Conservation (phyloP, 768 basidiomycete genomes). For the Mycena venus region DNA sequence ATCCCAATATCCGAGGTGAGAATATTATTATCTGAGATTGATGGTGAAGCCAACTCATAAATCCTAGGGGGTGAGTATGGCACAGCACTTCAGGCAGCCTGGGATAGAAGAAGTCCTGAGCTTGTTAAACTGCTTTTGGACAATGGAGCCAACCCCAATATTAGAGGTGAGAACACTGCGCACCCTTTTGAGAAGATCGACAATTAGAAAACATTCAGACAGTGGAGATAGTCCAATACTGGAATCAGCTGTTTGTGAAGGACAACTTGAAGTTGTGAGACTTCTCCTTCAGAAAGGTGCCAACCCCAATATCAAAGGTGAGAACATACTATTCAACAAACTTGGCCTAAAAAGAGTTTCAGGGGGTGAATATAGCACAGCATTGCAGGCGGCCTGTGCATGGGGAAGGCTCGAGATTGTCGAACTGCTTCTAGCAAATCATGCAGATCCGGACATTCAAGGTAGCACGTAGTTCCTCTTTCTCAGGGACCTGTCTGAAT, state of each 20-base stretch:
- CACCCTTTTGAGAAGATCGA: neutral
- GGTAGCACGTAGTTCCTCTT: too few species aligned
- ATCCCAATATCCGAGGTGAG: slow-evolving; percentile 1
- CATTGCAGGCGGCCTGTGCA: neutral
- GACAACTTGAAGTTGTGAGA: neutral
- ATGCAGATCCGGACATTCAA: neutral
- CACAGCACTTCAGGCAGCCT: neutral
- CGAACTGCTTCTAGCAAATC: neutral
- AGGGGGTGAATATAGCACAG: neutral
- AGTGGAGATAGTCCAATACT: neutral
- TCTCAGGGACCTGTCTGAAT: too few species aligned
- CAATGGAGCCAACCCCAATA: neutral
- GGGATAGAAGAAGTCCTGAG: neutral
- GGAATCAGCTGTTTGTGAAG: neutral
- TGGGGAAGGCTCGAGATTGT: neutral
- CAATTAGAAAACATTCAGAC: neutral
- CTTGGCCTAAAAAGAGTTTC: neutral
- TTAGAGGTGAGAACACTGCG: neutral
- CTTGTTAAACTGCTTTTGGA: neutral
- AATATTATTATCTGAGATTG: too few species aligned
- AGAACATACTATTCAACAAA: neutral
- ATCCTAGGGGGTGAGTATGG: neutral
- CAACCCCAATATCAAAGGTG: neutral
- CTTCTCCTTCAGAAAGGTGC: neutral
- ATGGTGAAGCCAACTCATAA: neutral